Conservation (phyloP, 2,329 filamentous ascomycete species). For the Boeremia exigua region DNA sequence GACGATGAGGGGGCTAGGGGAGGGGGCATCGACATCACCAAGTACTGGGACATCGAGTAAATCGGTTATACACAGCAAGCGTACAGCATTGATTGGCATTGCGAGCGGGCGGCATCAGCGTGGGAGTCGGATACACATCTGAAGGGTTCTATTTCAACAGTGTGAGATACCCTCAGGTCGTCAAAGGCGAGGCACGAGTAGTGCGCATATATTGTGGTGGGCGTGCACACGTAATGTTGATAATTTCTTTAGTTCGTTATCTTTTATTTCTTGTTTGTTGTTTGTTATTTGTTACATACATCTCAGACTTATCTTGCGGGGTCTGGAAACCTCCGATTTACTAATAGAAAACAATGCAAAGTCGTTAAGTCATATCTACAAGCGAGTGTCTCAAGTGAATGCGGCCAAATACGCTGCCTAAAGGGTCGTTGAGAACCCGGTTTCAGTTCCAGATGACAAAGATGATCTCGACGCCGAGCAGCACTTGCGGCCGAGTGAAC, state of each 20-base stretch:
- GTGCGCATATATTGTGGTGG: not conserved
- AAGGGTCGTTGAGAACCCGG: not conserved
- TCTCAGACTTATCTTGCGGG: not conserved
- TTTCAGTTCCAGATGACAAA: not conserved
- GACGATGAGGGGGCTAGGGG: too few species aligned
- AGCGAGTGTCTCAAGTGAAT: conserved; percentile 14
- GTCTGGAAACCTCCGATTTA: not conserved
- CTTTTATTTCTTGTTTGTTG: not conserved
- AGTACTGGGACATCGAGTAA: too few species aligned
- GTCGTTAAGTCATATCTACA: conserved; percentile 17
- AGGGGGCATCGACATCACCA: too few species aligned
- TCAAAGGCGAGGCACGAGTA: too few species aligned
- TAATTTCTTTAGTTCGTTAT: not conserved
- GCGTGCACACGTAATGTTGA: not conserved
- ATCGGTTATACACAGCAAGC: too few species aligned
- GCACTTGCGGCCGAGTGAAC: conserved; percentile 9
- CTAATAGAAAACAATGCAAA: not conserved
- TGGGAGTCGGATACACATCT: too few species aligned
- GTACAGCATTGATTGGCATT: too few species aligned
- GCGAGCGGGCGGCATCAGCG: too few species aligned
- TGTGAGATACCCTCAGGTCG: too few species aligned
- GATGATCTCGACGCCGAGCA: conserved; percentile 11
- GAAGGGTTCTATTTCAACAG: too few species aligned
- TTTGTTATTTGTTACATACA: conserved; percentile 2
- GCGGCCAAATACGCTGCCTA: conserved; percentile 5